Percentiles rank a stretch among this genome's conserved stretches.
Conservation (phyloP, 2,329 filamentous ascomycete genomes). For the Fusarium sacchari region DNA sequence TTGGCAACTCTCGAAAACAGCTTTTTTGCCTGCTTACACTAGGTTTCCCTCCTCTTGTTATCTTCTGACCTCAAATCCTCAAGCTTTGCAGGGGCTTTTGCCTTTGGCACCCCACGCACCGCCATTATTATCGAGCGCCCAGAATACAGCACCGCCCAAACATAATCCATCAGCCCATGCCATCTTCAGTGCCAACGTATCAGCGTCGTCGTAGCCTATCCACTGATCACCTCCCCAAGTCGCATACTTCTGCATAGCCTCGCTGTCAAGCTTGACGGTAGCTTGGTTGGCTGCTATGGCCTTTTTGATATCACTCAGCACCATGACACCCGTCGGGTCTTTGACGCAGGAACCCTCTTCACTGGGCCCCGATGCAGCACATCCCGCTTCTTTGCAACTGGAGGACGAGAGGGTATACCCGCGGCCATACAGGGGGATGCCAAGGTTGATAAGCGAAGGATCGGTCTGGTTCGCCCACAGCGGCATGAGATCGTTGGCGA, state of each 20-base stretch:
- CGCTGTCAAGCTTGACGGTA: background rate
- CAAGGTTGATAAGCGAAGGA: background rate
- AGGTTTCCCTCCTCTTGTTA: background rate
- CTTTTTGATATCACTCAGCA: background rate
- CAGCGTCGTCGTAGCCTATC: background rate
- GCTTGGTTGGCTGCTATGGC: background rate
- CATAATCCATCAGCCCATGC: background rate
- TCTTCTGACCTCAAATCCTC: background rate
- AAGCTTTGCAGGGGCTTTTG: background rate
- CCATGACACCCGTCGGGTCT: background rate
- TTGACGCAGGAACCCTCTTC: background rate
- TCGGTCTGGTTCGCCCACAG: background rate
- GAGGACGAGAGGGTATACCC: background rate
- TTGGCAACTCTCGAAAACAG: fast-evolving
- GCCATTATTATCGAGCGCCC: background rate
- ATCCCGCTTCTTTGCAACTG: background rate
- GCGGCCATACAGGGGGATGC: background rate
- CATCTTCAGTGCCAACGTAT: background rate
- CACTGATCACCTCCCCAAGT: background rate
- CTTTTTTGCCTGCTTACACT: background rate
- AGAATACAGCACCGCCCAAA: background rate
- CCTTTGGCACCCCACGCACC: background rate
- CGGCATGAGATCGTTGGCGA: background rate
- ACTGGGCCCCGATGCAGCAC: background rate
- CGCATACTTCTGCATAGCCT: background rate